Percentiles rank a stretch among this genome's conserved stretches.
Evolutionary conservation across 306 rosid genomes (phyloP).

Genomic region (Trichosanthes cucumerina): DNA sequence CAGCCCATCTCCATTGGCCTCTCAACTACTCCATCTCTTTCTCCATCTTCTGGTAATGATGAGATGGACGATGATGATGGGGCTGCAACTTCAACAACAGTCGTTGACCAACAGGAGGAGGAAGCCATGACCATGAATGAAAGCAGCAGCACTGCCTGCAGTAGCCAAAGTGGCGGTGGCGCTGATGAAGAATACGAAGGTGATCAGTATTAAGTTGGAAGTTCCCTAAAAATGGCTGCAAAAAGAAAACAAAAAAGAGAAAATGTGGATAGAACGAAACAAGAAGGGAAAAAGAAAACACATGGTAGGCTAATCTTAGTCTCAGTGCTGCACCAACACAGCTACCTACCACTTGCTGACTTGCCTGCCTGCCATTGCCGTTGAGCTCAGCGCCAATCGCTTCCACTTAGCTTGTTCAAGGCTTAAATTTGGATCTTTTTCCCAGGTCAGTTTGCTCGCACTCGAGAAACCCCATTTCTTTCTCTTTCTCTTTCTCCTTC

Average conservation of each 20-base stretch:
- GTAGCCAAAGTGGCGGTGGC: conserved; percentile 19
- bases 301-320: not conserved
- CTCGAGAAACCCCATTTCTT: not conserved
- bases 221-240: not conserved
- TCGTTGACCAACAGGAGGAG: not conserved
- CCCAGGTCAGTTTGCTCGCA: not conserved
- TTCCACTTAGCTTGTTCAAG: not conserved
- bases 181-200: conserved; percentile 4
- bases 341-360: not conserved
- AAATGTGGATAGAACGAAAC: not conserved
- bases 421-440: not conserved
- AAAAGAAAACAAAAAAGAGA: not conserved
- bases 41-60: not conserved
- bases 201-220: not conserved
- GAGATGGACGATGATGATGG: conserved; percentile 24
- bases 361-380: not conserved
- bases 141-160: not conserved
- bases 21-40: not conserved
- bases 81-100: not conserved
- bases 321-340: not conserved
- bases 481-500: not conserved
- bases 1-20: conserved; percentile 2
- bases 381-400: not conserved
- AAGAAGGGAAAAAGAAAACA: not conserved
- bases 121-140: not conserved